Percentiles rank a stretch among this genome's conserved stretches.
Conservation (phyloP, 768 basidiomycete genomes). For the Rhizopogon salebrosus region DNA sequence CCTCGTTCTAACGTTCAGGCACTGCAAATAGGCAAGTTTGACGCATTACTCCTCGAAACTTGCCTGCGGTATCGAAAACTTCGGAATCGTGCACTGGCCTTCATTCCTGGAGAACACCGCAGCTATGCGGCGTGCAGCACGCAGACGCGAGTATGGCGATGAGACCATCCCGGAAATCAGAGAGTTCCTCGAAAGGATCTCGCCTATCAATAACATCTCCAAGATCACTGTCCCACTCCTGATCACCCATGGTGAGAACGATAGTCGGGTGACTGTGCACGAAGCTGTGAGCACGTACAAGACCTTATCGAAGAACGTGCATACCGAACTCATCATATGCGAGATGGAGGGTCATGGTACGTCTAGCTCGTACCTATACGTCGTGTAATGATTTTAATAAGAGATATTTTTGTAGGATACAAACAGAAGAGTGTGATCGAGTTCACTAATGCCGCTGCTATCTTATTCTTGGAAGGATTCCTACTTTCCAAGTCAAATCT, state of each 20-base stretch:
- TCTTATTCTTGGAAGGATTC: constrained; percentile 33
- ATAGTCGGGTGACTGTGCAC: constrained; percentile 34
- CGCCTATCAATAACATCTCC: constrained; percentile 33
- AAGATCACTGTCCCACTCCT: constrained; percentile 32
- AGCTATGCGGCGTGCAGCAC: constrained; percentile 26
- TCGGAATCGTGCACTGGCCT: constrained; percentile 34
- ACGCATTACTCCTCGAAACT: constrained; percentile 37
- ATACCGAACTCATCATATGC: constrained; percentile 33
- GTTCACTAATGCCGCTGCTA: constrained; percentile 34
- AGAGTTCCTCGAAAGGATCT: constrained; percentile 33
- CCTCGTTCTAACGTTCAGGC: not conserved
- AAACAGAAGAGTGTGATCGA: constrained; percentile 40
- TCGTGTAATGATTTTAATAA: constrained; percentile 3
- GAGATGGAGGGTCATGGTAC: constrained; percentile 39
- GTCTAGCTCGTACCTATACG: constrained; percentile 4
- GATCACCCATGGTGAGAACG: constrained; percentile 39
- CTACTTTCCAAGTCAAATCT: constrained; percentile 16
- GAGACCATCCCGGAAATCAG: constrained; percentile 32
- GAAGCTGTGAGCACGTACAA: constrained; percentile 35
- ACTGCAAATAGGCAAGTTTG: constrained; percentile 29
- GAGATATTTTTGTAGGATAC: constrained; percentile 25
- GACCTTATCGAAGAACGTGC: constrained; percentile 23
- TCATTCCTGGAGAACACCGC: constrained; percentile 40
- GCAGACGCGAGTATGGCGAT: constrained; percentile 38
- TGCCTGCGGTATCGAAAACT: constrained; percentile 36